Evolutionary conservation across 1,139 yeast genomes (phyloP).

Genomic region (Geotrichum phurueaensis): DNA sequence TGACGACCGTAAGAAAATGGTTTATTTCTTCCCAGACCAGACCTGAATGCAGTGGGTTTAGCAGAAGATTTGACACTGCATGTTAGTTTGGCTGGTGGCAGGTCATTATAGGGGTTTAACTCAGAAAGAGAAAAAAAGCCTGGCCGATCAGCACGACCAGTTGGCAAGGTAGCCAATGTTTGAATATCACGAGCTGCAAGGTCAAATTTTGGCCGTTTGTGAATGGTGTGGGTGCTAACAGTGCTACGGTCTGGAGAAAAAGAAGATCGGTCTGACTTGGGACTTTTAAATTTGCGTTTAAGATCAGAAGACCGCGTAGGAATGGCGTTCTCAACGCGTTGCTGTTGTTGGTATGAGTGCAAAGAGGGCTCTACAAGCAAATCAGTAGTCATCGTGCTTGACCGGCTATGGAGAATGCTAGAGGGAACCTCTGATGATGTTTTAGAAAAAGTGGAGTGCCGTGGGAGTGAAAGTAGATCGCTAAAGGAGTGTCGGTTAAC

Average conservation of each 20-base stretch:
- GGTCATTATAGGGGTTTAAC: not conserved
- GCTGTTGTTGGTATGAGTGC: not conserved
- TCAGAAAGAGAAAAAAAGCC: slow-evolving; percentile 14
- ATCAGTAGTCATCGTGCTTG: slow-evolving; percentile 11
- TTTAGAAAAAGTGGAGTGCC: slow-evolving; percentile 1
- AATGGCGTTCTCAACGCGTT: not conserved
- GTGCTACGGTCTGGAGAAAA: not conserved
- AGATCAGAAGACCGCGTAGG: not conserved
- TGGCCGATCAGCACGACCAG: slow-evolving; percentile 9
- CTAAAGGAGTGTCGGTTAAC: slow-evolving; percentile 1
- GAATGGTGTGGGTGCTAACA: not conserved
- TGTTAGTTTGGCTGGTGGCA: not conserved
- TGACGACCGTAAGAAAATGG: slow-evolving; percentile 1
- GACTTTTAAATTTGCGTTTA: not conserved
- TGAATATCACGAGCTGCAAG: slow-evolving; percentile 11
- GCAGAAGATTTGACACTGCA: not conserved
- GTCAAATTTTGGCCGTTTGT: slow-evolving; percentile 17
- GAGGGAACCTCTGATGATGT: slow-evolving; percentile 3
- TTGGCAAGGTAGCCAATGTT: slow-evolving; percentile 5
- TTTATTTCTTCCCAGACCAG: not conserved
- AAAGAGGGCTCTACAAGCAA: not conserved
- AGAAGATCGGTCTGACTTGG: not conserved
- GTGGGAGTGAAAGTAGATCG: slow-evolving; percentile 4
- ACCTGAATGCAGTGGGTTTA: not conserved
- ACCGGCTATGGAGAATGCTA: slow-evolving; percentile 6